These are phyloP conservation scores for Galeopsis tetrahit DNA, from an alignment of 257 asterid genomes.

Conservation along the genomic window DNA sequence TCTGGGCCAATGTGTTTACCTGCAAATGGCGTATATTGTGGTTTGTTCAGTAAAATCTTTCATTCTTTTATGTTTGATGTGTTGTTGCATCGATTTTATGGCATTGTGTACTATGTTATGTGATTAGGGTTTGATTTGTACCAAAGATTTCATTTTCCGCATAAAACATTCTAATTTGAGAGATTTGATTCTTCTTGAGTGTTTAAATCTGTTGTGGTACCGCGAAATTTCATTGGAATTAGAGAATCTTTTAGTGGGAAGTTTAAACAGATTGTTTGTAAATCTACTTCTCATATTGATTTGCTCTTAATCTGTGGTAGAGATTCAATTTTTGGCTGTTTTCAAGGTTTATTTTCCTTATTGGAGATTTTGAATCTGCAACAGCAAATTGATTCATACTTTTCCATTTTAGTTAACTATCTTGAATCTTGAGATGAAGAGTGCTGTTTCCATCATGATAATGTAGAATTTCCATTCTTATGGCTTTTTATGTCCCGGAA, in stretches of 20 bases:
- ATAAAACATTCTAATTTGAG: background rate
- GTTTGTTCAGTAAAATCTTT: constrained; percentile 13
- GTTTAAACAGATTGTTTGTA: background rate
- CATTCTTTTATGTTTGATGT: background rate
- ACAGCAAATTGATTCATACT: background rate
- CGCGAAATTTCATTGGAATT: background rate
- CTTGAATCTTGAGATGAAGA: background rate
- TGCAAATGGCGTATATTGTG: background rate
- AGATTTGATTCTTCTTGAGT: background rate
- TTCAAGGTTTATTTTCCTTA: background rate
- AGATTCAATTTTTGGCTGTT: background rate
- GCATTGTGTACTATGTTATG: background rate
- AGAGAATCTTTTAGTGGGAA: background rate
- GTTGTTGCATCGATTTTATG: background rate
- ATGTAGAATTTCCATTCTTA: background rate
- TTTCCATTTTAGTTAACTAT: background rate
- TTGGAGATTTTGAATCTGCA: background rate
- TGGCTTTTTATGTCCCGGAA: background rate
- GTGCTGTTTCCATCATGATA: background rate
- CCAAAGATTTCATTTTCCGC: background rate
- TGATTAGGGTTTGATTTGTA: constrained; percentile 2
- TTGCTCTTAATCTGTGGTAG: background rate
- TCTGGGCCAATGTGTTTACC: background rate
- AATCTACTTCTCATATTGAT: background rate
- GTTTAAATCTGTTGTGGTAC: background rate